Evolutionary conservation across 2,329 filamentous ascomycete species (phyloP), one percentile per base, ranked within the genome.

Genomic region (Aspergillus ustus): DNA sequence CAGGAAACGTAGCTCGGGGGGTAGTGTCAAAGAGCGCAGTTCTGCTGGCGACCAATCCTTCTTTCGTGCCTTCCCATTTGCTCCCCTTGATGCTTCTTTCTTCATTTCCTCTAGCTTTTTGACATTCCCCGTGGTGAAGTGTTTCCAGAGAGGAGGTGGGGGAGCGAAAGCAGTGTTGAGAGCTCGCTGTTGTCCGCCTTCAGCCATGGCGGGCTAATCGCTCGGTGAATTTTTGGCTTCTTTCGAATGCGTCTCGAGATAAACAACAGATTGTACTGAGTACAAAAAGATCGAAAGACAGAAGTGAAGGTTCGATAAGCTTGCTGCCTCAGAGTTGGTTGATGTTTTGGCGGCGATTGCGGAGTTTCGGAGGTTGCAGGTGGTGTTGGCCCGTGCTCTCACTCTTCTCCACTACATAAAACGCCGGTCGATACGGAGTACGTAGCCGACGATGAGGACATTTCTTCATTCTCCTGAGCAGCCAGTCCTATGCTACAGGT

Each of bases 111-210:
- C 77, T 25, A 91, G 78, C 52, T 86, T 87, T 15, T 85, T 78
- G 56, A 91, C 71, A 72, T 94, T 96, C 29, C 90, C 87, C 3
- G 87, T 76, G 0, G 92, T 97, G 78, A 98, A 98, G 75, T 91
- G 85, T 68, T 90, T 89, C 88, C 91, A 98, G 80, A 97, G 96
- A 0, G 90, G 89, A 28, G 95, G 95, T 28, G 95, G 95, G 56
- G 90, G 87, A 25, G 95, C 94, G 74, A 93, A 97, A 45, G 89
- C 87, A 25, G 90, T 87, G 28, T 87, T 83, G 31, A 80, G 69
- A 57, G 78, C 67, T 69, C 72, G 70, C 65, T 78, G 76, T 50
- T 81, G 78, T 57, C 80, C 79, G 62, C 83, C 81, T 56, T 87
- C 87, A 61, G 86, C 87, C 89, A 91, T 92, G 51, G 13, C 44